These are phyloP conservation scores for Candida montana DNA, from an alignment of 805 yeast genomes.

Conservation along the genomic window DNA sequence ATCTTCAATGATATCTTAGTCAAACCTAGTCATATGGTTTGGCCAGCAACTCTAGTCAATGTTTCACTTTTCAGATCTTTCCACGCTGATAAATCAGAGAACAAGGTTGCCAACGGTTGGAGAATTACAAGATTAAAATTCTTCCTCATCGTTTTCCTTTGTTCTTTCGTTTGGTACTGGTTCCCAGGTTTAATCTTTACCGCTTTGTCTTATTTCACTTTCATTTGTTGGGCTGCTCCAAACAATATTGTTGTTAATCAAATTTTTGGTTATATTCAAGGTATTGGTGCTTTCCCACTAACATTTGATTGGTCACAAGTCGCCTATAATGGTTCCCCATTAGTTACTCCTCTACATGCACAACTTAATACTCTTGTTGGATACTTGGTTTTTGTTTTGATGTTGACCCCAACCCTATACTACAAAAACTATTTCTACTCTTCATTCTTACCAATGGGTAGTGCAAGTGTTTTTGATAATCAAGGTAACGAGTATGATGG, in stretches of 20 bases:
- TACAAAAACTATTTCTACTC: constrained; percentile 37
- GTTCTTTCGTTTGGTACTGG: constrained; percentile 41
- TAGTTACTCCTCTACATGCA: constrained; percentile 54
- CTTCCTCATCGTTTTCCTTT: constrained; percentile 26
- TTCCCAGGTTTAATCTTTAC: constrained; percentile 38
- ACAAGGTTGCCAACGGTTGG: constrained; percentile 29
- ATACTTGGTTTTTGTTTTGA: constrained; percentile 42
- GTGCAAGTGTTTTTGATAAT: constrained; percentile 47
- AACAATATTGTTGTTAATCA: constrained; percentile 28
- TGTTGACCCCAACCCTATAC: constrained; percentile 30
- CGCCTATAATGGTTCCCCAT: constrained; percentile 53
- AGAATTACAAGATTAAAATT: constrained; percentile 30
- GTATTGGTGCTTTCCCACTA: constrained; percentile 60
- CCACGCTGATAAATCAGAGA: constrained; percentile 27
- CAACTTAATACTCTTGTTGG: constrained; percentile 40
- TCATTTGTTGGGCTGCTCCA: constrained; percentile 60
- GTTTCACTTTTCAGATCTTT: constrained; percentile 46
- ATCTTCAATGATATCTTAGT: constrained; percentile 52
- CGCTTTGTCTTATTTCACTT: constrained; percentile 41
- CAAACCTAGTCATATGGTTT: constrained; percentile 45
- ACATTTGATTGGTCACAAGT: constrained; percentile 68
- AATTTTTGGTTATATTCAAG: constrained; percentile 51
- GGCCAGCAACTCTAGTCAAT: constrained; percentile 49
- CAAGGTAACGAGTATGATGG: constrained; percentile 44
- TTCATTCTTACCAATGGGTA: constrained; percentile 37